phyloP scores from a whole-genome alignment of 805 yeast genomes.

The Wickerhamiella parazyma region DNA sequence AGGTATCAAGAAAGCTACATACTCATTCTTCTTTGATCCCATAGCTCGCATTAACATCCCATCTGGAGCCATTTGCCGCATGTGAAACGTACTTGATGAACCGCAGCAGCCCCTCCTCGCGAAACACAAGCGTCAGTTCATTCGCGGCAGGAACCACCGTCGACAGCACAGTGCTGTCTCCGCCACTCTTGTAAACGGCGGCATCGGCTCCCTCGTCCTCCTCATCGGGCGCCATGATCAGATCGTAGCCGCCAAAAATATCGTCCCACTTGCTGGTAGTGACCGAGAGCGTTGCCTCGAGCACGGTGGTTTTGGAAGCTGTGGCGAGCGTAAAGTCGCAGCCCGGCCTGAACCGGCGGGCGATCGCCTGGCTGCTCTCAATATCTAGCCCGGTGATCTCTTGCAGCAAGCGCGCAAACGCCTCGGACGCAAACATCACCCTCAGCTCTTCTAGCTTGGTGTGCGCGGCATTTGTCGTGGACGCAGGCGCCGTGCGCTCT shows the following conservation, averaged over 20 bases:
- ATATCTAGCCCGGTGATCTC: conserved; percentile 46
- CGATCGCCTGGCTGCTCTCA: conserved; percentile 50
- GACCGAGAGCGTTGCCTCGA: conserved; percentile 71
- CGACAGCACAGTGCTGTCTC: conserved; percentile 62
- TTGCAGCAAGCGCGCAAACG: conserved; percentile 59
- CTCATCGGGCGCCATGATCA: conserved; percentile 51
- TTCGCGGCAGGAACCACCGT: conserved; percentile 81
- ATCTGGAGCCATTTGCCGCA: conserved; percentile 78
- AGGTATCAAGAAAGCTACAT: too few species aligned
- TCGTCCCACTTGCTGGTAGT: conserved; percentile 82
- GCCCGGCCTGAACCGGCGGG: conserved; percentile 90
- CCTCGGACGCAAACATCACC: conserved; percentile 41
- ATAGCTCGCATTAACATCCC: conserved; percentile 83
- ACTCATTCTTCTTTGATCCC: conserved; percentile 47
- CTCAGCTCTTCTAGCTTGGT: conserved; percentile 38
- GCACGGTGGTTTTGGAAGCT: conserved; percentile 33
- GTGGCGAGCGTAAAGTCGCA: conserved; percentile 89
- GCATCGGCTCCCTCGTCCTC: conserved; percentile 48
- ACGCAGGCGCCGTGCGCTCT: conserved; percentile 17
- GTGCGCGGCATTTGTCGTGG: conserved; percentile 18
- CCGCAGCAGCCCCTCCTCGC: conserved; percentile 79
- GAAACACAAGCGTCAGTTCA: conserved; percentile 53
- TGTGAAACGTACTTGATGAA: conserved; percentile 85
- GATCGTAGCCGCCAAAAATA: conserved; percentile 86
- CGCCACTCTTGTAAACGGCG: conserved; percentile 57